These are phyloP conservation scores for Aspergillus sp. DNA, from an alignment of 2,329 filamentous ascomycete species.

Conservation along the genomic window DNA sequence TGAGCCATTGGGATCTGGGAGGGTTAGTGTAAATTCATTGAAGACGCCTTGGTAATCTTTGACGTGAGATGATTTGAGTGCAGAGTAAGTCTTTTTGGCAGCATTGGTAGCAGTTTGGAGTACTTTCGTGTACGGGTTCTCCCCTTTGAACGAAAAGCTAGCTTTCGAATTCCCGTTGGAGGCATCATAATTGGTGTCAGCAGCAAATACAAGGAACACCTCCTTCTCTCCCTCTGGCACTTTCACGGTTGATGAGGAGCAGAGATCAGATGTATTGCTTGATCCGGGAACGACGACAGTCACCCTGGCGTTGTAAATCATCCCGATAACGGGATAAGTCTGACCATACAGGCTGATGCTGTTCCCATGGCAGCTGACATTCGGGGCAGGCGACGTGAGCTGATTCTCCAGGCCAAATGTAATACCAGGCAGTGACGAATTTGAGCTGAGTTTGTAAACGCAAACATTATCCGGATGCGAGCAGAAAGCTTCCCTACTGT, in stretches of 20 bases:
- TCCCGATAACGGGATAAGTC: constrained; percentile 38
- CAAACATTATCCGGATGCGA: constrained; percentile 45
- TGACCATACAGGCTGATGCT: constrained; percentile 40
- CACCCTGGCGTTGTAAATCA: constrained; percentile 25
- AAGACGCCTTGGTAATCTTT: constrained; percentile 20
- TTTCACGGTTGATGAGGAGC: neutral
- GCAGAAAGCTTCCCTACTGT: constrained; percentile 19
- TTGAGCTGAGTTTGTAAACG: constrained; percentile 39
- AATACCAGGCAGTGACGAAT: constrained; percentile 42
- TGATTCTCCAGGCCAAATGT: constrained; percentile 48
- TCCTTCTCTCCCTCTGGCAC: constrained; percentile 6
- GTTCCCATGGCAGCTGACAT: constrained; percentile 36
- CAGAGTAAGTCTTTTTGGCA: constrained; percentile 7
- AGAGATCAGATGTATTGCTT: constrained; percentile 27
- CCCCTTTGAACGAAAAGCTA: constrained; percentile 53
- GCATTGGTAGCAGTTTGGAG: constrained; percentile 25
- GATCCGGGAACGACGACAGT: constrained; percentile 34
- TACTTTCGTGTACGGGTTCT: constrained; percentile 48
- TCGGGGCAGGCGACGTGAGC: constrained; percentile 32
- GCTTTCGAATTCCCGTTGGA: constrained; percentile 49
- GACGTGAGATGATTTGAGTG: constrained; percentile 19
- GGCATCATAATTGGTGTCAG: constrained; percentile 52
- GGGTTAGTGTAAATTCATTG: constrained; percentile 41
- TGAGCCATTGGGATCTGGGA: constrained; percentile 33
- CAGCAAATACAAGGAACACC: constrained; percentile 46